Conservation (phyloP, 768 basidiomycete genomes). For the Tephrocybe sp. region DNA sequence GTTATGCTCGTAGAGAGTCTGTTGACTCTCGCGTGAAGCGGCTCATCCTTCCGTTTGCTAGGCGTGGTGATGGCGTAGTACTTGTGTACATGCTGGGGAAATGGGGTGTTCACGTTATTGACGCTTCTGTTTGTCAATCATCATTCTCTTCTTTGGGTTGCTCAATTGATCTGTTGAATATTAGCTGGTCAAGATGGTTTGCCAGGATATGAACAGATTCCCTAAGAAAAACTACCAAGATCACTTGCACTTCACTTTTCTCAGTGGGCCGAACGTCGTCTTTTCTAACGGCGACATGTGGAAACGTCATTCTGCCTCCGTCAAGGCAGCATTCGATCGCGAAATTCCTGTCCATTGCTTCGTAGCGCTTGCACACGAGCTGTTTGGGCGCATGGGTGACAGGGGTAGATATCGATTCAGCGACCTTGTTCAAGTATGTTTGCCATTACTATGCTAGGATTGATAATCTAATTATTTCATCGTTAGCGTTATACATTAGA, state of each 20-base stretch:
- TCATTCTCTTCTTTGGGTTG: neutral
- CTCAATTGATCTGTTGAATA: neutral
- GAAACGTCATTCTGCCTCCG: constrained; percentile 29
- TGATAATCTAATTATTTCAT: neutral
- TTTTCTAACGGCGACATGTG: constrained; percentile 33
- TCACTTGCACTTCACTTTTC: constrained; percentile 30
- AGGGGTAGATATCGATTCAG: constrained; percentile 23
- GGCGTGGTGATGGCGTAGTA: constrained; percentile 27
- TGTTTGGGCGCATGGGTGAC: constrained; percentile 25
- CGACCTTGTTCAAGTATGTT: constrained; percentile 18
- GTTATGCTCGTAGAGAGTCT: constrained; percentile 27
- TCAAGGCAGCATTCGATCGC: constrained; percentile 29
- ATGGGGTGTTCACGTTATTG: constrained; percentile 39
- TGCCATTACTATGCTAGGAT: neutral
- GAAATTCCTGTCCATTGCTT: constrained; percentile 31
- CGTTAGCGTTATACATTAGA: constrained; percentile 30
- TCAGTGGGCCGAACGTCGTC: constrained; percentile 31
- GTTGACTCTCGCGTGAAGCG: constrained; percentile 29
- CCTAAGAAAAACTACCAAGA: constrained; percentile 25
- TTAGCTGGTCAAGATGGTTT: constrained; percentile 22
- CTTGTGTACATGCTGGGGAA: constrained; percentile 34
- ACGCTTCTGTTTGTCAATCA: constrained; percentile 22
- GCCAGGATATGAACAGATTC: constrained; percentile 16
- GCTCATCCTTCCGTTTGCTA: constrained; percentile 32
- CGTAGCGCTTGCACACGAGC: constrained; percentile 23